A percentile compares a stretch with the other conserved stretches of the same genome.
Conservation (phyloP, 148 eudicot species). For the Rhododendron vialii region DNA sequence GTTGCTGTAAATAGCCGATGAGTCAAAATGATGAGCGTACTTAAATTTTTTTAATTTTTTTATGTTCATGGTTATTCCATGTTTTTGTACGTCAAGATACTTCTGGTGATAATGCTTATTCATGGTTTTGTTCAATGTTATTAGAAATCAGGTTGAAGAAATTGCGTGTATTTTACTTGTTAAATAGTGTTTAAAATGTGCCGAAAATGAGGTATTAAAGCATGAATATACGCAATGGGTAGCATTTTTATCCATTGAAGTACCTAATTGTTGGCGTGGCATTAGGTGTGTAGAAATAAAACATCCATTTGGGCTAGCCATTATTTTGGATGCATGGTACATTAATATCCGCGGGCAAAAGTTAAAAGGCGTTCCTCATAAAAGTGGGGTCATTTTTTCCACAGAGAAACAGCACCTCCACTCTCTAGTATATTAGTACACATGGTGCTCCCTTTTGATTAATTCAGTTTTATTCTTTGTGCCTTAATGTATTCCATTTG, state of each 20-base stretch:
- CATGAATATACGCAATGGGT: background rate
- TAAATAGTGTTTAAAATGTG: background rate
- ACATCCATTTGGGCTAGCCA: background rate
- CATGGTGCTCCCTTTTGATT: background rate
- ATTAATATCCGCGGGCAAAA: background rate
- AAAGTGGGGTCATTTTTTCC: background rate
- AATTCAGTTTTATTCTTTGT: no score
- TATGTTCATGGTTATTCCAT: background rate
- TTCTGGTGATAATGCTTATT: background rate
- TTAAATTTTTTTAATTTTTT: background rate
- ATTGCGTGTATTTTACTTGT: background rate
- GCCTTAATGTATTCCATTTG: no score
- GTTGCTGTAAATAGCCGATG: constrained; percentile 24
- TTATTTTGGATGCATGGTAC: background rate
- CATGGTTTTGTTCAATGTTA: background rate
- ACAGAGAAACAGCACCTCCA: background rate
- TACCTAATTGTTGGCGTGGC: background rate
- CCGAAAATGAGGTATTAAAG: background rate
- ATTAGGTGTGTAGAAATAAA: background rate
- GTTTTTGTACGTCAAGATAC: background rate
- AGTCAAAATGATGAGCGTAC: background rate
- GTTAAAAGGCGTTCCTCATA: background rate
- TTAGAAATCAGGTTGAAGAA: background rate
- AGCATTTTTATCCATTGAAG: background rate
- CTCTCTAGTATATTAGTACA: no score